Evolutionary conservation across 306 rosid genomes (phyloP).

Genomic region (Corylus americana): DNA sequence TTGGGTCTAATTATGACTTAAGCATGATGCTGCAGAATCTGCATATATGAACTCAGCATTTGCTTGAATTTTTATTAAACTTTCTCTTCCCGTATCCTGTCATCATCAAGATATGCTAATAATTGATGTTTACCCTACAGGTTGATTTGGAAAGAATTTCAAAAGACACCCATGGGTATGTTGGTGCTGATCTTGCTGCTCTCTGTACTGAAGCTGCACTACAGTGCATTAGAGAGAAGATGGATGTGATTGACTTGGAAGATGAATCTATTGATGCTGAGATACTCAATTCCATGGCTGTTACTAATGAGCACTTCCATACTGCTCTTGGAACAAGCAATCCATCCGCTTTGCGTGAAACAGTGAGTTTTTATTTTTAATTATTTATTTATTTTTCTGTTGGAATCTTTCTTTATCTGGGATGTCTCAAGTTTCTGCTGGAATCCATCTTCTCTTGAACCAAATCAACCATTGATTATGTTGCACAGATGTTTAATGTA

Average conservation of each 20-base stretch:
- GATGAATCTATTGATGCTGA: conserved; percentile 71
- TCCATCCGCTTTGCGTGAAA: conserved; percentile 74
- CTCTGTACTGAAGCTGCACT: conserved; percentile 74
- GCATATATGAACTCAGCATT: neutral
- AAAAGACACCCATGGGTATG: conserved; percentile 67
- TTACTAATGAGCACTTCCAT: conserved; percentile 68
- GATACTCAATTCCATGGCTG: conserved; percentile 60
- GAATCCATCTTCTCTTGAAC: no score
- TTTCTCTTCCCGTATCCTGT: conserved; percentile 13
- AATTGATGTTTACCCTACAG: conserved; percentile 19
- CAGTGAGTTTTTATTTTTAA: conserved; percentile 33
- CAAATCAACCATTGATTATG: neutral
- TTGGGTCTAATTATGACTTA: neutral
- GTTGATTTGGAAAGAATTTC: conserved; percentile 62
- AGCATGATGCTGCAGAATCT: neutral
- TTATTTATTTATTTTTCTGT: no score
- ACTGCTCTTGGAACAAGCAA: conserved; percentile 77
- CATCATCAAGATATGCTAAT: conserved; percentile 3
- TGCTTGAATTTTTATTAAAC: conserved; percentile 5
- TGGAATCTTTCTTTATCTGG: neutral
- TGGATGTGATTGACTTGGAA: conserved; percentile 70
- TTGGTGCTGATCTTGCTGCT: conserved; percentile 76
- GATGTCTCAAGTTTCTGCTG: no score
- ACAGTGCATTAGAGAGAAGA: conserved; percentile 74
- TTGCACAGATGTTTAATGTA: neutral